Percentiles rank a stretch among this genome's conserved stretches.
These are phyloP conservation scores for Cutaneotrichosporon dermatis DNA, from an alignment of 1,284 basidiomycete species.

Conservation along the genomic window DNA sequence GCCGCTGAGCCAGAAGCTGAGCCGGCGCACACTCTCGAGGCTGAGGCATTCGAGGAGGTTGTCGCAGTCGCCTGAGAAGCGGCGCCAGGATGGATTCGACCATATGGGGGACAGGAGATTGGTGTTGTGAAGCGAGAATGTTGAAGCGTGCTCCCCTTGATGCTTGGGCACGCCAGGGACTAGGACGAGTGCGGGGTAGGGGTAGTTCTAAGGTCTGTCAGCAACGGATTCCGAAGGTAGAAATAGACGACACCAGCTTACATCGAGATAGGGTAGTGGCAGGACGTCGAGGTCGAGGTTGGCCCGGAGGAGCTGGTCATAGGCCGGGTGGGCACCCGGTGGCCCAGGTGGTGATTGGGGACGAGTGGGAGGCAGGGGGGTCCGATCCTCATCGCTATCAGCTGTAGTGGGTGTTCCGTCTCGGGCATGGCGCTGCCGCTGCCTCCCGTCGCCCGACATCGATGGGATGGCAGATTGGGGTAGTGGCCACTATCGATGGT, in stretches of 20 bases:
- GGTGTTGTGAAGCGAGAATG: neutral
- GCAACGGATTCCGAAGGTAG: no score
- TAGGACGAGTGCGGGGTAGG: neutral
- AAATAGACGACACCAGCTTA: neutral
- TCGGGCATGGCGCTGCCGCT: no score
- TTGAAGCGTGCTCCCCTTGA: neutral
- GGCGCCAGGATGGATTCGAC: neutral
- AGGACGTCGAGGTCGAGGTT: neutral
- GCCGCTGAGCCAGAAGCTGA: constrained; percentile 36
- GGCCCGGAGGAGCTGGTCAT: neutral
- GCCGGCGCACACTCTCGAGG: constrained; percentile 24
- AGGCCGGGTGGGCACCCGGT: neutral
- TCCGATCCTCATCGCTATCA: neutral
- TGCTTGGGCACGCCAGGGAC: neutral
- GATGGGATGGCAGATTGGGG: no score
- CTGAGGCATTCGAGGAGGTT: constrained; percentile 31
- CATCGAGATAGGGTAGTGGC: neutral
- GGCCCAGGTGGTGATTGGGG: neutral
- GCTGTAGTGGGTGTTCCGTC: neutral
- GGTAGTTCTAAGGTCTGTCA: neutral
- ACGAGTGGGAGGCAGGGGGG: neutral
- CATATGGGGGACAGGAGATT: neutral
- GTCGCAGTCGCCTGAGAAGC: neutral
- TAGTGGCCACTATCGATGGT: no score
- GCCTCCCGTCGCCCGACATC: no score